Conservation (phyloP, 1,284 basidiomycete species). For the Albatrellus sp. region DNA sequence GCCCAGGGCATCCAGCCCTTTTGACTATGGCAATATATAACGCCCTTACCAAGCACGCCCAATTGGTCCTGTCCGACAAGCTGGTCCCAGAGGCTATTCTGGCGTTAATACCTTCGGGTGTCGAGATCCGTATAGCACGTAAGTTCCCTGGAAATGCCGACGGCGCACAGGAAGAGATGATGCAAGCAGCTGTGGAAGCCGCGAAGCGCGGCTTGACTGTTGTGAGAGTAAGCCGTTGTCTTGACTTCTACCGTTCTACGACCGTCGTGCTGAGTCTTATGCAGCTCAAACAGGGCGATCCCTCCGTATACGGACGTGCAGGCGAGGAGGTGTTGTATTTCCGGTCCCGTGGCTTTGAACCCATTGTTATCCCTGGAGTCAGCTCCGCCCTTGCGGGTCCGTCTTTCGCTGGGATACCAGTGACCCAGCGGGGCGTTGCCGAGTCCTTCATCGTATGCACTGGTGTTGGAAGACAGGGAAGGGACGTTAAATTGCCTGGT, state of each 20-base stretch:
- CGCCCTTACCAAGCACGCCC: constrained; percentile 68
- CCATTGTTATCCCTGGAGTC: constrained; percentile 82
- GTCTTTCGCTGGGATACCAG: constrained; percentile 80
- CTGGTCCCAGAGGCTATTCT: constrained; percentile 90
- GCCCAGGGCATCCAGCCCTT: constrained; percentile 88
- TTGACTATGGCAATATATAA: constrained; percentile 81
- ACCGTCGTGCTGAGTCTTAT: constrained; percentile 1
- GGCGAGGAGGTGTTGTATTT: constrained; percentile 94
- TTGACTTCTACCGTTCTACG: not conserved
- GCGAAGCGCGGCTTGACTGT: constrained; percentile 75
- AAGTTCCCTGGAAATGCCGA: constrained; percentile 98
- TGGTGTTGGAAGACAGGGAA: constrained; percentile 82
- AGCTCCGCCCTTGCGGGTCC: constrained; percentile 84
- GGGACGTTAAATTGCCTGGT: constrained; percentile 74
- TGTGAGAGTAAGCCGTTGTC: constrained; percentile 50
- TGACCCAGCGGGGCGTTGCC: constrained; percentile 91
- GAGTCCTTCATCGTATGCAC: constrained; percentile 87
- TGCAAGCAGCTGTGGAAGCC: constrained; percentile 79
- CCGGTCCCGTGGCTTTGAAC: constrained; percentile 72
- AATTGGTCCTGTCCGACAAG: constrained; percentile 90
- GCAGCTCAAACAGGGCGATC: constrained; percentile 93
- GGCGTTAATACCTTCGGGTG: constrained; percentile 67
- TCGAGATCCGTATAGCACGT: constrained; percentile 74
- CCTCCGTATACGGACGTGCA: constrained; percentile 86
- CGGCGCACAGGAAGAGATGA: constrained; percentile 87